These are phyloP conservation scores for Monosporozyma servazzii DNA, from an alignment of 805 yeast genomes.

Conservation along the genomic window DNA sequence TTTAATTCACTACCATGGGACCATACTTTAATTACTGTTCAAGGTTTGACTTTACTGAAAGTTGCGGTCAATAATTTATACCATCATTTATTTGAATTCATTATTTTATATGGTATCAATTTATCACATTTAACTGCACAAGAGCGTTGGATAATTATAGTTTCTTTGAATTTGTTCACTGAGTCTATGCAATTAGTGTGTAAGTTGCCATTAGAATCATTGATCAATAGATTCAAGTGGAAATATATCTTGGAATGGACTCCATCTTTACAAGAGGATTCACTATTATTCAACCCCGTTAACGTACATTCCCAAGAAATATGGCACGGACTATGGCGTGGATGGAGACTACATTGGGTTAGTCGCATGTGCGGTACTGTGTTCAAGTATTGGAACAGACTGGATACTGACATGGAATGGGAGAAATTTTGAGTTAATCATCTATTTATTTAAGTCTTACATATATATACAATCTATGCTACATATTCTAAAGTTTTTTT, in stretches of 20 bases:
- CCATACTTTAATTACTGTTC: neutral
- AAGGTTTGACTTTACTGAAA: neutral
- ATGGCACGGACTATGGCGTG: slow-evolving; percentile 52
- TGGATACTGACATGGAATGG: slow-evolving; percentile 34
- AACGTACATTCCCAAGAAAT: neutral
- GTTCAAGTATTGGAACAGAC: slow-evolving; percentile 45
- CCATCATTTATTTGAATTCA: neutral
- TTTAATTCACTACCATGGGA: neutral
- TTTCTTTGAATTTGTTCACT: neutral
- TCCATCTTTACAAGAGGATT: neutral
- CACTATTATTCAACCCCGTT: slow-evolving; percentile 6
- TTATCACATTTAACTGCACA: neutral
- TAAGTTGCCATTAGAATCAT: slow-evolving; percentile 79
- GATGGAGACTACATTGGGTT: slow-evolving; percentile 83
- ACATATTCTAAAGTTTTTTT: neutral
- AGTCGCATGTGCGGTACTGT: slow-evolving; percentile 83
- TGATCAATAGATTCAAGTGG: slow-evolving; percentile 77
- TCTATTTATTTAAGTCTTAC: neutral
- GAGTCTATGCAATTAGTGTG: slow-evolving; percentile 50
- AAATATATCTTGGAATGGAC: slow-evolving; percentile 35
- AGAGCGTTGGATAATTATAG: neutral
- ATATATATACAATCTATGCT: neutral
- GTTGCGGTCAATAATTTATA: neutral
- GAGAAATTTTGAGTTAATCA: slow-evolving; percentile 35
- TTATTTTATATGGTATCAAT: neutral